Evolutionary conservation across 495 filamentous ascomycete genomes (phyloP).

Genomic region (Hypoxylon intermedium): DNA sequence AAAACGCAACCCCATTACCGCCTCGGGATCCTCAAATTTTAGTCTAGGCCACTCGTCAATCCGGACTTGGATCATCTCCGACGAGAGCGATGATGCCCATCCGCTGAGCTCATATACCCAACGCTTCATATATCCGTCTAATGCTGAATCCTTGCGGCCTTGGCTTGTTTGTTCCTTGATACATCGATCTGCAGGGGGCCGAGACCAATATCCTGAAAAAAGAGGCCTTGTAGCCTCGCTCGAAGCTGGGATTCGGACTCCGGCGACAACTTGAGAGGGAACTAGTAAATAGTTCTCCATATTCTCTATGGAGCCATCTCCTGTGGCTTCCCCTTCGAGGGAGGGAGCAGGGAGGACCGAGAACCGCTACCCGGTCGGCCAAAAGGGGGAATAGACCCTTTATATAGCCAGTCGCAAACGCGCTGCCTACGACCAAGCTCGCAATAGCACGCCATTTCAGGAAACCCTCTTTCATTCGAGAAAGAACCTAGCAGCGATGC

Average conservation of each 20-base stretch:
- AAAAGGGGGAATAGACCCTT: slow-evolving; percentile 10
- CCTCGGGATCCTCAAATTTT: too few relatives aligned
- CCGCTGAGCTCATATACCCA: too few relatives aligned
- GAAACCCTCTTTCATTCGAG: slow-evolving; percentile 16
- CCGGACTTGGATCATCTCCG: slow-evolving; percentile 9
- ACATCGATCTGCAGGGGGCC: background rate
- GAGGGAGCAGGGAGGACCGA: slow-evolving; percentile 7
- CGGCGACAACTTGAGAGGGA: slow-evolving; percentile 13
- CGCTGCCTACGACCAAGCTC: slow-evolving; percentile 12
- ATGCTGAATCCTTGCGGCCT: background rate
- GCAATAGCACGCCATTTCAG: slow-evolving; percentile 26
- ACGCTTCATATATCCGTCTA: too few relatives aligned
- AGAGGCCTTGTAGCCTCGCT: background rate
- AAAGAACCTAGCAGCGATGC: slow-evolving; percentile 26
- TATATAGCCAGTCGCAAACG: slow-evolving; percentile 23
- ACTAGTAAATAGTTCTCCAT: background rate
- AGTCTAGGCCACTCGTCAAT: slow-evolving; percentile 8
- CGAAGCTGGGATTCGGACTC: slow-evolving; percentile 18
- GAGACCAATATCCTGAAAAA: background rate
- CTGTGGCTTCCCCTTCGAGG: background rate
- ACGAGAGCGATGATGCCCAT: background rate
- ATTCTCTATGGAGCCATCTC: background rate
- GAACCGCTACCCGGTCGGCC: slow-evolving; percentile 14
- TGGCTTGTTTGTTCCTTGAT: background rate
- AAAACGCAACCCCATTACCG: too few relatives aligned